A percentile compares a stretch with the other conserved stretches of the same genome.
phyloP scores from a whole-genome alignment of 2,329 filamentous ascomycete species.

The Xylariaceae sp. region DNA sequence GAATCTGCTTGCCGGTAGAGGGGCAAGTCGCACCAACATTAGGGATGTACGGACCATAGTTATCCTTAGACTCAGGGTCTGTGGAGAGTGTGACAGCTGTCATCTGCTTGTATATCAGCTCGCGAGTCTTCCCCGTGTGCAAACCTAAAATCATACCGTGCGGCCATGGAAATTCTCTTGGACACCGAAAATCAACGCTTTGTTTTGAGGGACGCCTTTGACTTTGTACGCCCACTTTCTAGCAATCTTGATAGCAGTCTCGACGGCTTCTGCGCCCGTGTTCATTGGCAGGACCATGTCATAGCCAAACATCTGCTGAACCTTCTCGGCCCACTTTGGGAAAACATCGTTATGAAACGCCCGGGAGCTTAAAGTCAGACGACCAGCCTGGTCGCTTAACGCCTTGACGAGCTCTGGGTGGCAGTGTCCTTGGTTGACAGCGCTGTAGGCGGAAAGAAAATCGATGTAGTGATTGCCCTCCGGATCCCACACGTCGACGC shows the following conservation, averaged over 20 bases:
- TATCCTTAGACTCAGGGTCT: conserved; percentile 90
- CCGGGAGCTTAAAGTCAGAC: conserved; percentile 85
- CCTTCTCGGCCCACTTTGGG: conserved; percentile 89
- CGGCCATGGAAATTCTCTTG: conserved; percentile 94
- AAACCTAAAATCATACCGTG: conserved; percentile 58
- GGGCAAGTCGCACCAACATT: conserved; percentile 76
- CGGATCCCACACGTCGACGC: conserved; percentile 92
- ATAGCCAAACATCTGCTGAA: conserved; percentile 84
- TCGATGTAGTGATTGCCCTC: conserved; percentile 95
- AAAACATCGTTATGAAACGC: conserved; percentile 99
- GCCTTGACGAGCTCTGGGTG: conserved; percentile 94
- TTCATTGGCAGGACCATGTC: conserved; percentile 99
- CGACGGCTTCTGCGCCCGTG: conserved; percentile 92
- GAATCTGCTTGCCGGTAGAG: conserved; percentile 70
- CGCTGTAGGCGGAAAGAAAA: conserved; percentile 96
- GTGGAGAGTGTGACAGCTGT: conserved; percentile 92
- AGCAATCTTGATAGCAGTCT: conserved; percentile 94
- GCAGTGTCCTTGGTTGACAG: conserved; percentile 97
- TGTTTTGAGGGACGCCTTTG: conserved; percentile 79
- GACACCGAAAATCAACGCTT: conserved; percentile 80
- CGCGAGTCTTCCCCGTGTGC: not conserved
- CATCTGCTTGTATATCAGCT: conserved; percentile 54
- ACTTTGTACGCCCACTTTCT: conserved; percentile 98
- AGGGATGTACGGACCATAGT: conserved; percentile 95
- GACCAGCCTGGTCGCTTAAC: conserved; percentile 80